Percentiles rank a stretch among this genome's conserved stretches.
These are phyloP conservation scores for Decorospora gaudefroyi DNA, from an alignment of 2,329 filamentous ascomycete species.

Conservation along the genomic window DNA sequence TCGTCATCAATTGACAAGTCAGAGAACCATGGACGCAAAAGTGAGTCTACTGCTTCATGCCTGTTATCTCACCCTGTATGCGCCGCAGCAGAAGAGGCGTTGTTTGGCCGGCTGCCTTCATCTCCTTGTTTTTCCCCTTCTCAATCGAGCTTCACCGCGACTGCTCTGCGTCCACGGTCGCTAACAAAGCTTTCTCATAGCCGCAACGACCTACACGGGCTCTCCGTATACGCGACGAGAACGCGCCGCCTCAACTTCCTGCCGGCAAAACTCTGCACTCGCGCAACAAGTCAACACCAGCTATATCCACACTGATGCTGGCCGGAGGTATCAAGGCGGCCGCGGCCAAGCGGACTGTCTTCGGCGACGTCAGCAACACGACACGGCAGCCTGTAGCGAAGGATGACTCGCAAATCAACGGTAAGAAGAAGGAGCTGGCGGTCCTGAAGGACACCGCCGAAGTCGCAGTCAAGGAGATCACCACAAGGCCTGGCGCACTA, in stretches of 20 bases:
- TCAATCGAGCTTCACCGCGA: conserved; percentile 11
- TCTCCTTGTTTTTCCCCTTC: not conserved
- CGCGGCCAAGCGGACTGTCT: conserved; percentile 74
- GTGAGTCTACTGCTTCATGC: conserved; percentile 33
- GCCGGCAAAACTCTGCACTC: conserved; percentile 66
- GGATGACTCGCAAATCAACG: conserved; percentile 60
- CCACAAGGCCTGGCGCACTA: conserved; percentile 53
- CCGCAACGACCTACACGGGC: conserved; percentile 68
- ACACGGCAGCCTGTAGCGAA: conserved; percentile 50
- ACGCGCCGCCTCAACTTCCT: conserved; percentile 53
- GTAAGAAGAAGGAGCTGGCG: conserved; percentile 47
- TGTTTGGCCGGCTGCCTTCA: conserved; percentile 6
- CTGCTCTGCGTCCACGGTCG: conserved; percentile 7
- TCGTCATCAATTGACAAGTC: conserved; percentile 27
- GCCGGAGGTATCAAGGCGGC: conserved; percentile 64
- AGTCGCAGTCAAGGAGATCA: conserved; percentile 43
- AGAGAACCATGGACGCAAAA: conserved; percentile 52
- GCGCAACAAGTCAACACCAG: conserved; percentile 77
- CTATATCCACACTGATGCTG: conserved; percentile 60
- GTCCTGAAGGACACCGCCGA: conserved; percentile 41
- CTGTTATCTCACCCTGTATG: conserved; percentile 5
- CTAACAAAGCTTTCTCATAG: conserved; percentile 52
- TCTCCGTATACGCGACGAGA: conserved; percentile 71
- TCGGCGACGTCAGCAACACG: conserved; percentile 81
- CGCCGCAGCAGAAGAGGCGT: conserved; percentile 5